Evolutionary conservation across 495 filamentous ascomycete species (phyloP).

Genomic region (Hypoxylon subgilvum): DNA sequence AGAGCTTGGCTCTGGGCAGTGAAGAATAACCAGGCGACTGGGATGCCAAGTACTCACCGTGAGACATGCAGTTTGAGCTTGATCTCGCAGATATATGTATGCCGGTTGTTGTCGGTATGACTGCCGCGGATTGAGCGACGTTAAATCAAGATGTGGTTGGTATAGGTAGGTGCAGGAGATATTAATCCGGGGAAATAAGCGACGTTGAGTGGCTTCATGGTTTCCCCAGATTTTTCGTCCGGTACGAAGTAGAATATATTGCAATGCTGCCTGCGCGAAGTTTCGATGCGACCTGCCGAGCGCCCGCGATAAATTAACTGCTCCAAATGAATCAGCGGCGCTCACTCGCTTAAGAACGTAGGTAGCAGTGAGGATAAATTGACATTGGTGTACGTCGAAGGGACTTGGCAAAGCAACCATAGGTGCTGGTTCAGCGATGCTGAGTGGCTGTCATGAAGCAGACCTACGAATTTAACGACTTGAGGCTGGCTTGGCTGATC

Average conservation of each 20-base stretch:
- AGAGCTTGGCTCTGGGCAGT: background rate
- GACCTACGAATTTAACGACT: background rate
- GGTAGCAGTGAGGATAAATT: constrained; percentile 16
- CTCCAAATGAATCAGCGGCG: constrained; percentile 4
- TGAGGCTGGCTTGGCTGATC: constrained; percentile 5
- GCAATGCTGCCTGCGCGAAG: background rate
- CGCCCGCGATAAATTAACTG: constrained; percentile 21
- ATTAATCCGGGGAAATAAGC: constrained; percentile 28
- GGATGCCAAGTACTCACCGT: constrained; percentile 17
- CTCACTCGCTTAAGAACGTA: constrained; percentile 1
- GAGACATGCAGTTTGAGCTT: constrained; percentile 21
- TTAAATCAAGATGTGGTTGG: constrained; percentile 5
- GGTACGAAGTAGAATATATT: constrained; percentile 10
- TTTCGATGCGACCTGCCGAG: constrained; percentile 17
- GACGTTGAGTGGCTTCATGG: constrained; percentile 18
- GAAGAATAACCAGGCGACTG: constrained; percentile 16
- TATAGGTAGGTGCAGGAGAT: background rate
- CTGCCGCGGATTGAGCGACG: constrained; percentile 14
- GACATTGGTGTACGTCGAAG: constrained; percentile 20
- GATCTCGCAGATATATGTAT: constrained; percentile 2
- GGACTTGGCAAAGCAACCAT: constrained; percentile 11
- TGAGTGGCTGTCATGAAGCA: constrained; percentile 1
- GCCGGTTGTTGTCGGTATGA: constrained; percentile 7
- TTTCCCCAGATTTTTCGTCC: constrained; percentile 29
- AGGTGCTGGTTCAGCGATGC: background rate